Evolutionary conservation across 202 grass and related monocot species (phyloP).

Genomic region (Dendrocalamus latiflorus): DNA sequence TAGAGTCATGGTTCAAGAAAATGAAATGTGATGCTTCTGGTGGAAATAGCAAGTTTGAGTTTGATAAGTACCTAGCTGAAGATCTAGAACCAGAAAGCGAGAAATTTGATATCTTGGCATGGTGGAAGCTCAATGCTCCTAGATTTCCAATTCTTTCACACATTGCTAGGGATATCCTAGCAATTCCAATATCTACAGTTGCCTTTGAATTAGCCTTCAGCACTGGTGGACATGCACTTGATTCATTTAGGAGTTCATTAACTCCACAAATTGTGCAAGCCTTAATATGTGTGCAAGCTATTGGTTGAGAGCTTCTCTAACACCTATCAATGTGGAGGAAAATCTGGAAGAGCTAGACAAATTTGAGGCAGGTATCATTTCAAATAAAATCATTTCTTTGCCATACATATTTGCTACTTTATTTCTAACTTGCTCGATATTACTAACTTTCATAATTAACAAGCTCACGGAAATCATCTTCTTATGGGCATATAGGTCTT

Average conservation of each 20-base stretch:
- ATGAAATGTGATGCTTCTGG: too few species aligned
- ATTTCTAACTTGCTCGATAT: background rate
- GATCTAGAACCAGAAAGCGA: too few species aligned
- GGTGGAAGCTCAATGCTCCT: background rate
- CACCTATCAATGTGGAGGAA: background rate
- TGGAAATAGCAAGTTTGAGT: too few species aligned
- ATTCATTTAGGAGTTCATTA: background rate
- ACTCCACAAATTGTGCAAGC: background rate
- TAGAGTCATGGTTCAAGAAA: too few species aligned
- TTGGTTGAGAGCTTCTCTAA: background rate
- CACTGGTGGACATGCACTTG: background rate
- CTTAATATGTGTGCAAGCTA: conserved; percentile 1
- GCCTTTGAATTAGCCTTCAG: background rate
- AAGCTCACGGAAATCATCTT: background rate
- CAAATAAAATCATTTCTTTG: background rate
- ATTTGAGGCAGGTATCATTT: background rate
- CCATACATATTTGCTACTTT: background rate
- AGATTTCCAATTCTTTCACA: background rate
- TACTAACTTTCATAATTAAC: background rate
- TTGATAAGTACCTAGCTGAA: too few species aligned
- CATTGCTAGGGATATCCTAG: background rate
- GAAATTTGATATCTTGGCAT: background rate
- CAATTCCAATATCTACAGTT: too few species aligned
- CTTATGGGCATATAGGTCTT: background rate
- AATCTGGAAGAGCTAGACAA: background rate